These are phyloP conservation scores for Crithidia acanthocephali DNA, from an alignment of 208 protist species.

Conservation along the genomic window DNA sequence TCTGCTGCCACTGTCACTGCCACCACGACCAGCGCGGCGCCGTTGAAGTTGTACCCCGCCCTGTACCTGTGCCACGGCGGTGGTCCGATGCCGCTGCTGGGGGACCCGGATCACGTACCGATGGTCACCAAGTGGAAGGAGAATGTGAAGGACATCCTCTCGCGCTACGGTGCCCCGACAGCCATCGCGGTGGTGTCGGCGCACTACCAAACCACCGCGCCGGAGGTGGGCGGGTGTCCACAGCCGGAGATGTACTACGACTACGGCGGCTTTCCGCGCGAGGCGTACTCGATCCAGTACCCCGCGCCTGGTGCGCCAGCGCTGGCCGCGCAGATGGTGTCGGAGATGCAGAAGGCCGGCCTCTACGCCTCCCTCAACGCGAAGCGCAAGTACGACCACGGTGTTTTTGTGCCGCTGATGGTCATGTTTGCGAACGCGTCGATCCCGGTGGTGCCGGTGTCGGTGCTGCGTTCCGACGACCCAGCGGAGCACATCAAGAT, in stretches of 20 bases:
- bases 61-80: conserved; percentile 74
- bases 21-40: background rate
- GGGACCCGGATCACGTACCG: conserved; percentile 39
- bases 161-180: conserved; percentile 43
- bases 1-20: background rate
- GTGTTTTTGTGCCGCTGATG: conserved; percentile 84
- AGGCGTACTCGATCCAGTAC: conserved; percentile 82
- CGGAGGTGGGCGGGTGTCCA: conserved; percentile 42
- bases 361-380: conserved; percentile 39
- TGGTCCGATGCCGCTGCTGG: conserved; percentile 70
- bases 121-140: conserved; percentile 44
- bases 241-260: conserved; percentile 79
- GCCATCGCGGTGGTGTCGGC: conserved; percentile 84
- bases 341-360: conserved; percentile 36
- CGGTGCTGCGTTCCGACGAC: conserved; percentile 57
- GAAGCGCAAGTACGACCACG: conserved; percentile 81
- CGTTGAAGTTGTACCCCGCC: conserved; percentile 46
- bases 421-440: conserved; percentile 81
- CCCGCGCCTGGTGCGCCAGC: conserved; percentile 46
- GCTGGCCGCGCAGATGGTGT: conserved; percentile 43
- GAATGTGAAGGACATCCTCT: conserved; percentile 39
- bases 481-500: conserved; percentile 70
- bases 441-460: conserved; percentile 91
- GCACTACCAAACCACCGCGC: conserved; percentile 71
- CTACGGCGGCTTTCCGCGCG: conserved; percentile 85